Percentiles rank a stretch among this genome's conserved stretches.
Evolutionary conservation across 441 rosid species (phyloP).

Genomic region (Geranium incanum): DNA sequence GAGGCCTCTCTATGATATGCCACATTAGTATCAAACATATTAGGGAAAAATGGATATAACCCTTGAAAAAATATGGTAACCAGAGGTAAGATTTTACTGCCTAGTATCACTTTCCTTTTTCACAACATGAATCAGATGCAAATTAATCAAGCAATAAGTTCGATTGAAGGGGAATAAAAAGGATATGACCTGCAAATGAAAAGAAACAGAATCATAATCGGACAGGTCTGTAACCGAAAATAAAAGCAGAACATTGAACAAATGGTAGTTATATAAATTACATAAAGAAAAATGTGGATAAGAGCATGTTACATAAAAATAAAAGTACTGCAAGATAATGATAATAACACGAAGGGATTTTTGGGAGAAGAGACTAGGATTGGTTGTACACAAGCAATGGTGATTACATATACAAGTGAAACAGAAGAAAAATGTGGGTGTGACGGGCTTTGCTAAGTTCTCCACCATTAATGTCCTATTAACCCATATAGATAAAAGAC

Average conservation of each 20-base stretch:
- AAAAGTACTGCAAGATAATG: not conserved
- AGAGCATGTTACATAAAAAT: not conserved
- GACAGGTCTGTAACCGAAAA: not conserved
- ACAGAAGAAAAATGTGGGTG: too few species aligned
- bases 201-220: slow-evolving; percentile 6
- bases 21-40: not conserved
- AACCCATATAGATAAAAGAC: not conserved
- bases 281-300: not conserved
- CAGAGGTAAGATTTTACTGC: not conserved
- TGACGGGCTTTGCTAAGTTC: not conserved
- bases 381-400: not conserved
- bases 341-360: not conserved
- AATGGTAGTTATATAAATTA: not conserved
- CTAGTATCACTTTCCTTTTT: not conserved
- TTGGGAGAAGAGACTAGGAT: not conserved
- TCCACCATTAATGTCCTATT: not conserved
- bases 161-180: slow-evolving; percentile 11
- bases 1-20: not conserved
- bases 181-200: slow-evolving; percentile 44
- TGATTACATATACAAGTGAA: too few species aligned
- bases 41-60: not conserved
- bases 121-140: not conserved
- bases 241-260: not conserved
- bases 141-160: not conserved
- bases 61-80: not conserved